phyloP scores from a whole-genome alignment of 306 rosid species.

The Pyrus pyrifolia region DNA sequence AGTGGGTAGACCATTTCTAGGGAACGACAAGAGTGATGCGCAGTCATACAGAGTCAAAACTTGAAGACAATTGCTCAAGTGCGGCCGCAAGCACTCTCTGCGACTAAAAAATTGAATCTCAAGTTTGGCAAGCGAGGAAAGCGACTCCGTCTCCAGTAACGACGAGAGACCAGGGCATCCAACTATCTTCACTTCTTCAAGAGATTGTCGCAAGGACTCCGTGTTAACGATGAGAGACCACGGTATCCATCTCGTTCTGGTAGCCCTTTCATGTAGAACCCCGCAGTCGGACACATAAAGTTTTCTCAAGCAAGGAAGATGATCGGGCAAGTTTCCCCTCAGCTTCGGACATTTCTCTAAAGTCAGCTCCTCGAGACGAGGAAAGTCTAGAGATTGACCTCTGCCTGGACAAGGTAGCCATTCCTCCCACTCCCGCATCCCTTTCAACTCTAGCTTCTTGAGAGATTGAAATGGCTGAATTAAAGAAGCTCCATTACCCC shows the following conservation, averaged over 20 bases:
- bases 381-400: not conserved
- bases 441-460: not conserved
- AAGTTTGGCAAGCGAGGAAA: not conserved
- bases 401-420: not conserved
- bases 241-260: no score
- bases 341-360: not conserved
- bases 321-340: not conserved
- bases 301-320: not conserved
- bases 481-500: not conserved
- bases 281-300: accelerated
- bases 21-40: not conserved
- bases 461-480: not conserved
- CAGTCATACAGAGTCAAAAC: accelerated
- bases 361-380: not conserved
- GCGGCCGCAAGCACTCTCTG: not conserved
- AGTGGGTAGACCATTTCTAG: not conserved
- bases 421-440: not conserved
- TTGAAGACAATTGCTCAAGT: not conserved
- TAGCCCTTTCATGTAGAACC: not conserved
- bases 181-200: accelerated
- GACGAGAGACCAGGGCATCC: not conserved
- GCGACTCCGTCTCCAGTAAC: not conserved
- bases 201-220: not conserved
- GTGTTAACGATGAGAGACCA: not conserved
- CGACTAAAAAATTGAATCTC: accelerated